Base-by-base conservation (phyloP, 2,329 filamentous ascomycete species). In the Phaeosphaeriaceae sp. region DNA sequence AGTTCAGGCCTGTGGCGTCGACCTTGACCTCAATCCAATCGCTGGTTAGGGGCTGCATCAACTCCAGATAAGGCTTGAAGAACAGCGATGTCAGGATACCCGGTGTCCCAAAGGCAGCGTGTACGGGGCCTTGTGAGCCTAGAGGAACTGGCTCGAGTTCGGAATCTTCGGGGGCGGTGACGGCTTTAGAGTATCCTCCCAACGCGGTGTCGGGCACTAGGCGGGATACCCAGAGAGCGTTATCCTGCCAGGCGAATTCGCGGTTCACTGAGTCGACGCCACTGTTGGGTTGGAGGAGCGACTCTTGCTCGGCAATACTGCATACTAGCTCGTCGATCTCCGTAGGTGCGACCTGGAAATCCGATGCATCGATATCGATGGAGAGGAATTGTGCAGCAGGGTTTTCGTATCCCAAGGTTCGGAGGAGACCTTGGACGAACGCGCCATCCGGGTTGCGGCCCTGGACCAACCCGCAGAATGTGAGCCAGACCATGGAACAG, bases 11-110 rank as follows among this genome's bases (percentile, higher is more conserved):
- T 16, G 64, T 36, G 5, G 61, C 61, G 0, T 3, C 17, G 4
- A 52, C 35, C 32, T 55, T 42, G 12, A 67, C 40, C 18, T 63
- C 60, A 29, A 66, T 50, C 28, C 40, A 55, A 26, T 63, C 51
- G 9, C 47, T 11, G 36, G 45, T 45, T 23, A 67, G 45, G 11
- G 56, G 48, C 18, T 58, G 6, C n/a, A 40, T 26, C 12, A 64
- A 21, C 8, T 50, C 46, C 11, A 13, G 28, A 42, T 65, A 40
- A n/a, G 34, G 32, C 8, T 45, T 17, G 53, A 66, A 68, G 28
- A 58, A 57, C 23, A 64, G 18, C 1, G 63, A 61, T 29, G 42
- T 61, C 11, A 66, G 50, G 7, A 67, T 20, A 23, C 65, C 64
- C 4, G 63, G 45, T 33, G 36, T 35, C 15, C 26, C 45, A 35